A percentile compares a stretch with the other conserved stretches of the same genome.
These are phyloP conservation scores for Mucor mucedo DNA, from an alignment of 371 early-diverging fungal genomes.

Conservation along the genomic window DNA sequence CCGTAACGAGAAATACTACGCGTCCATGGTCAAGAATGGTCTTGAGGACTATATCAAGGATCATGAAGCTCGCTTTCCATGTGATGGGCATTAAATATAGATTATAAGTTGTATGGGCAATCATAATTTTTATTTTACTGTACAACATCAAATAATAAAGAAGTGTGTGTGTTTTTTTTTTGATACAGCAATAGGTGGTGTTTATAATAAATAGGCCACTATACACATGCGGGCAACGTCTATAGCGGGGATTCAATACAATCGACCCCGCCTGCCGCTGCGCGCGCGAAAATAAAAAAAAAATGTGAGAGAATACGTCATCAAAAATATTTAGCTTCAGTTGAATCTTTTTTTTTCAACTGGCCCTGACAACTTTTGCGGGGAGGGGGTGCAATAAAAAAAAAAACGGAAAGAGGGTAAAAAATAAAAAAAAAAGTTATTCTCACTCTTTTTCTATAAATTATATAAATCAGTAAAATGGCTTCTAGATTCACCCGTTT, in stretches of 20 bases:
- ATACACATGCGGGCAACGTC: too few relatives aligned
- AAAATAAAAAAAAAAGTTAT: constrained; percentile 10
- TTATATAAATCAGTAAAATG: constrained; percentile 33
- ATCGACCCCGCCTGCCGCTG: too few relatives aligned
- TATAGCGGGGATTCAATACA: too few relatives aligned
- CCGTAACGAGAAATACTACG: constrained; percentile 26
- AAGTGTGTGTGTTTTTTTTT: too few relatives aligned
- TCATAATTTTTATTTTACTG: too few relatives aligned
- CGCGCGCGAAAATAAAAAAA: background rate
- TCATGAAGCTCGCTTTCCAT: constrained; percentile 20
- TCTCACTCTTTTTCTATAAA: constrained; percentile 21
- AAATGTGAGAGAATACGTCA: constrained; percentile 1
- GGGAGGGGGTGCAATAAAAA: constrained; percentile 12
- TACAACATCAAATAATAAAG: too few relatives aligned
- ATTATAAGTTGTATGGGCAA: too few relatives aligned
- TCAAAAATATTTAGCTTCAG: background rate
- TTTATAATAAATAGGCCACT: too few relatives aligned
- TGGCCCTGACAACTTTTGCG: constrained; percentile 11
- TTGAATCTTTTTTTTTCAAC: background rate
- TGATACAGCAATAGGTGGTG: too few relatives aligned
- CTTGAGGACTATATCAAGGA: constrained; percentile 20
- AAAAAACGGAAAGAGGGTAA: constrained; percentile 5
- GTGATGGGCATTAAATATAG: background rate
- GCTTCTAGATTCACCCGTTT: constrained; percentile 57
- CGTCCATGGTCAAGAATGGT: constrained; percentile 19